These are phyloP conservation scores for Zopfochytrium polystomum DNA, from an alignment of 371 early-diverging fungal species.

Conservation along the genomic window DNA sequence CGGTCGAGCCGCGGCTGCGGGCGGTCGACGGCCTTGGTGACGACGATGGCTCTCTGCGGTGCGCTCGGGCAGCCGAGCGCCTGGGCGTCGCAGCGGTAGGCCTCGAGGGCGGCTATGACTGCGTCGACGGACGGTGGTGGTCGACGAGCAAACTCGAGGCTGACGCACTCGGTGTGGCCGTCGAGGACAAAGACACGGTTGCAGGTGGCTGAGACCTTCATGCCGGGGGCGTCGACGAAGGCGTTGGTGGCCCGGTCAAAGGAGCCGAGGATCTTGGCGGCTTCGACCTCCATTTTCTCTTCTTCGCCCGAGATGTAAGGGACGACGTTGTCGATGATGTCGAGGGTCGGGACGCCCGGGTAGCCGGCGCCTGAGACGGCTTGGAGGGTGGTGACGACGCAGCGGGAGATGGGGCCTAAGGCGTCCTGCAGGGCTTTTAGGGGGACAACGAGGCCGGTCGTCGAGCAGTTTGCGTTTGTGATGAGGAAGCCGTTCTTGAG, in stretches of 20 bases:
- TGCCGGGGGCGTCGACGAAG: too few species aligned
- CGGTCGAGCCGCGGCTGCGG: conserved; percentile 95
- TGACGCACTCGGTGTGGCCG: conserved; percentile 89
- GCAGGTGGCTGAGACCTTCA: conserved; percentile 87
- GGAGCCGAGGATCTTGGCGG: conserved; percentile 85
- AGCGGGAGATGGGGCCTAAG: conserved; percentile 75
- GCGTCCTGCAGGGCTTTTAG: conserved; percentile 86
- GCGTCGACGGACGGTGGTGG: too few species aligned
- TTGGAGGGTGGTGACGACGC: conserved; percentile 88
- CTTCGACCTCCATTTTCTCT: too few species aligned
- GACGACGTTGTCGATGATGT: conserved; percentile 91
- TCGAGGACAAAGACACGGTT: conserved; percentile 96
- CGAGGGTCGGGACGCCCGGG: conserved; percentile 90
- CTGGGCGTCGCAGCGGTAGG: conserved; percentile 75
- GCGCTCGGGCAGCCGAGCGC: conserved; percentile 73
- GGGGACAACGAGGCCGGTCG: conserved; percentile 88
- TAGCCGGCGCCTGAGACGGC: conserved; percentile 95
- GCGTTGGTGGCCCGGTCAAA: too few species aligned
- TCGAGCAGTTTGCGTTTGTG: conserved; percentile 97
- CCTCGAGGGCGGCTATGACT: too few species aligned
- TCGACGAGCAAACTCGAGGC: conserved; percentile 89
- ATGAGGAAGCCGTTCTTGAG: conserved; percentile 85
- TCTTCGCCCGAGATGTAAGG: too few species aligned
- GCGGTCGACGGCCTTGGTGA: conserved; percentile 67
- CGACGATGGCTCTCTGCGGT: conserved; percentile 74